A percentile compares a stretch with the other conserved stretches of the same genome.
These are phyloP conservation scores for Saitozyma podzolica DNA, from an alignment of 768 basidiomycete genomes.

Conservation along the genomic window DNA sequence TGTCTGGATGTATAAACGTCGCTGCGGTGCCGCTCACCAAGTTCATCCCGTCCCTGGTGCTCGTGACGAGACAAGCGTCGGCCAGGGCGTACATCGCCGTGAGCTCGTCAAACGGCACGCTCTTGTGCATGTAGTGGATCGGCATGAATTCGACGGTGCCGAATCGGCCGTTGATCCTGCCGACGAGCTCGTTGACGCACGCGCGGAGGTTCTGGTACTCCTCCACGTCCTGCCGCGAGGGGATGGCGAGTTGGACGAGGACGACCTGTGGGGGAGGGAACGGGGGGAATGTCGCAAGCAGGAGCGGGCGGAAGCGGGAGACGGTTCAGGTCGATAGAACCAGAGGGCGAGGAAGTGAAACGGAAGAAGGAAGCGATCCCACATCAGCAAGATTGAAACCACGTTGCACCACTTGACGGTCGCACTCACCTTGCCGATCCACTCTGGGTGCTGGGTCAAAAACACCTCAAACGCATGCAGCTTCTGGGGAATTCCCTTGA, in stretches of 20 bases:
- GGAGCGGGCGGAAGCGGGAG: too few relatives aligned
- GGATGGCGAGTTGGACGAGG: conserved; percentile 93
- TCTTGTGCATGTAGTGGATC: conserved; percentile 99
- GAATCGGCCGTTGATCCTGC: conserved; percentile 96
- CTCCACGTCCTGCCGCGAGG: conserved; percentile 96
- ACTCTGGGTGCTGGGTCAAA: conserved; percentile 95
- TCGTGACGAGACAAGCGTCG: conserved; percentile 92
- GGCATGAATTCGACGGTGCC: conserved; percentile 99
- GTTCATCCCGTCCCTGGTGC: conserved; percentile 98
- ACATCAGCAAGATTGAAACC: too few relatives aligned
- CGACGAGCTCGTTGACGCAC: conserved; percentile 95
- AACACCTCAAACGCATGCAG: conserved; percentile 94
- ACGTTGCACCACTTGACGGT: not conserved
- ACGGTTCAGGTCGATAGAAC: too few relatives aligned
- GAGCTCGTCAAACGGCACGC: conserved; percentile 85
- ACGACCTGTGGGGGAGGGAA: conserved; percentile 74
- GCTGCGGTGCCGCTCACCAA: conserved; percentile 63
- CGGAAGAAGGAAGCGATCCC: too few relatives aligned
- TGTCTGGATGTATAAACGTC: not conserved
- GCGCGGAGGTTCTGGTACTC: conserved; percentile 97
- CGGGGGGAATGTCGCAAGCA: too few relatives aligned
- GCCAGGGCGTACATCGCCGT: conserved; percentile 96
- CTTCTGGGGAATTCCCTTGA: conserved; percentile 99
- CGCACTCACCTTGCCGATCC: conserved; percentile 86
- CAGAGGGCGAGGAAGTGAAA: too few relatives aligned